Base-by-base conservation (phyloP, 805 yeast genomes). In the Barnettozyma vustinii region DNA sequence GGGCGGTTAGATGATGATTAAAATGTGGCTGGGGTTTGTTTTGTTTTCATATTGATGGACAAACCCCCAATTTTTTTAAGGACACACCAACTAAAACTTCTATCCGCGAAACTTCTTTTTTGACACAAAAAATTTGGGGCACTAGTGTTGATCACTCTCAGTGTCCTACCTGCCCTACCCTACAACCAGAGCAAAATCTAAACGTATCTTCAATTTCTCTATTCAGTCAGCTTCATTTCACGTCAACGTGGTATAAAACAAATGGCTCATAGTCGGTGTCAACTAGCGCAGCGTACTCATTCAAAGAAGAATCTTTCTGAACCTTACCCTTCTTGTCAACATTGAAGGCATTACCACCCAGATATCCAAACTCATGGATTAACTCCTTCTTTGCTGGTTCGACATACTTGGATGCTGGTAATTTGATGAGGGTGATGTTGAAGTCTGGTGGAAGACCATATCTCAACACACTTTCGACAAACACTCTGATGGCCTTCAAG, bases 201-300 rank as follows among this genome's bases (percentile, higher is more conserved):
- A 30, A 30, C 33, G 12, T 30, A 15, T 30, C 33, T 13, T 30
- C 33, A 13, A 15, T 30, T 30, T 7, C 16, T 30, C 33, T 30
- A 30, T 30, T 30, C 33, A 30, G 12, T 30, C n/a, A 30, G 33
- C n/a, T 30, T 39, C 18, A 70, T 52, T 65, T 60, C 43, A 79
- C 56, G 50, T 69, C 75, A 40, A 80, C 68, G 44, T 77, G 77
- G 66, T 88, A 92, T 57, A 94, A 69, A 46, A 92, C 99, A 70
- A 94, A 94, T 46, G 98, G 98, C 70, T 92, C 96, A 66, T 92
- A 92, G 50, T 92, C 97, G 26, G 92, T 81, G 68, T 94, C 99
- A 44, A 90, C 97, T 60, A 94, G 71, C 2, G 96, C 81, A 10
- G 97, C 92, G 66, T 87, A 94, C 66, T 92, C 98, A 57, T 83